These are phyloP conservation scores for Penicillium sp. DNA, from an alignment of 2,329 filamentous ascomycete genomes.

Conservation along the genomic window DNA sequence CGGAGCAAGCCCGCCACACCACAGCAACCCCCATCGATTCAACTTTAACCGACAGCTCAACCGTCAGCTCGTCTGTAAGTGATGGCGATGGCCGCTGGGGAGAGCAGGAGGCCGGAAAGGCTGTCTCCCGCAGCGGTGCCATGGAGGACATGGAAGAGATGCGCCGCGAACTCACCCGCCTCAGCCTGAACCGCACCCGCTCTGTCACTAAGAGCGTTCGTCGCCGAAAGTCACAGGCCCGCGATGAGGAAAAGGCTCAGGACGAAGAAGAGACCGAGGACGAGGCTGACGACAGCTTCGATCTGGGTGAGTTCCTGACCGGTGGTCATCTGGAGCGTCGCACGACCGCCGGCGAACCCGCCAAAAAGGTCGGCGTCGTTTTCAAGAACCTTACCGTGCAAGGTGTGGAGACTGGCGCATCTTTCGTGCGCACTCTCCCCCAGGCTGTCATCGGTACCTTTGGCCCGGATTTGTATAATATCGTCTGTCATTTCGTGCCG, in stretches of 20 bases:
- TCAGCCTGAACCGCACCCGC: conserved; percentile 48
- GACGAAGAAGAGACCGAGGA: conserved; percentile 28
- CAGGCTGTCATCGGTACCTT: conserved; percentile 75
- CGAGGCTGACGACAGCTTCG: conserved; percentile 53
- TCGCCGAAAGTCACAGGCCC: conserved; percentile 30
- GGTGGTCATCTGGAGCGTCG: conserved; percentile 75
- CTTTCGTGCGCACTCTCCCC: conserved; percentile 70
- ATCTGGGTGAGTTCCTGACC: conserved; percentile 68
- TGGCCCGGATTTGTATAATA: conserved; percentile 71
- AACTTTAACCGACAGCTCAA: conserved; percentile 17
- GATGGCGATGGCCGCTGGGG: conserved; percentile 59
- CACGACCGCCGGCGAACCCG: conserved; percentile 60
- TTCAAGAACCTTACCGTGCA: conserved; percentile 76
- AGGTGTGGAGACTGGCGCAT: conserved; percentile 65
- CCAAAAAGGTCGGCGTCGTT: conserved; percentile 75
- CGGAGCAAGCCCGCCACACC: conserved; percentile 4
- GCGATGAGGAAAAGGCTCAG: conserved; percentile 49
- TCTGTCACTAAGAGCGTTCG: conserved; percentile 30
- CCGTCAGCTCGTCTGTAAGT: conserved; percentile 17
- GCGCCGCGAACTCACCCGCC: conserved; percentile 54
- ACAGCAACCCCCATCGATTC: conserved; percentile 11
- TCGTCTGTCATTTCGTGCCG: conserved; percentile 58
- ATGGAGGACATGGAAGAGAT: conserved; percentile 62
- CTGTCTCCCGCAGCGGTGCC: conserved; percentile 53
- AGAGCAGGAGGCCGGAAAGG: conserved; percentile 58